Evolutionary conservation across 2,329 filamentous ascomycete genomes (phyloP).

Genomic region (Colletotrichum camelliae): DNA sequence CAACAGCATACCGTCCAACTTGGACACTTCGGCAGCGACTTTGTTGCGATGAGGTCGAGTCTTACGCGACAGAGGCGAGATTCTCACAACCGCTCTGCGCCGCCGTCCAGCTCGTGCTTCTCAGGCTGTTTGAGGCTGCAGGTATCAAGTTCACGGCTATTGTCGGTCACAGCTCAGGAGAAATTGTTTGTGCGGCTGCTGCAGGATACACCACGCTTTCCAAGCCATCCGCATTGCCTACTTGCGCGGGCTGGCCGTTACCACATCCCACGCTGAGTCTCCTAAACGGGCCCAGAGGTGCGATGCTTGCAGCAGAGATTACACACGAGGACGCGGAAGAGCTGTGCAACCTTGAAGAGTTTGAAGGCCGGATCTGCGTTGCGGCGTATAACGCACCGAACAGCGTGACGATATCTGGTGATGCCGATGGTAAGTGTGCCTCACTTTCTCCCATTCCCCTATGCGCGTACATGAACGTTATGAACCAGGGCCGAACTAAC

Average conservation of each 20-base stretch:
- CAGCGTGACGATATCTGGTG: conserved; percentile 31
- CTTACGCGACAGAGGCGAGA: conserved; percentile 25
- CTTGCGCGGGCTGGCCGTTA: conserved; percentile 42
- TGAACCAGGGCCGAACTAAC: background rate
- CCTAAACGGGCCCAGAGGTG: conserved; percentile 10
- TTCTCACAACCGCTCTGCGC: conserved; percentile 37
- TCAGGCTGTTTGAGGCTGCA: conserved; percentile 30
- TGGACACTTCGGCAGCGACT: conserved; percentile 32
- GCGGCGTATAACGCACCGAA: conserved; percentile 27
- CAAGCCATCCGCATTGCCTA: conserved; percentile 52
- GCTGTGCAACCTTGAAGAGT: conserved; percentile 5
- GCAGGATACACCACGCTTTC: conserved; percentile 43
- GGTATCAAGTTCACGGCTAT: conserved; percentile 40
- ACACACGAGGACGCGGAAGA: conserved; percentile 19
- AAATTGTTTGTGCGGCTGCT: conserved; percentile 56
- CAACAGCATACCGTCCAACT: conserved; percentile 25
- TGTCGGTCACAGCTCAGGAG: conserved; percentile 54
- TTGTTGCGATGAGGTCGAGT: background rate
- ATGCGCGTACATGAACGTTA: background rate
- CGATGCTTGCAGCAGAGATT: conserved; percentile 29
- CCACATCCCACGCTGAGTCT: background rate
- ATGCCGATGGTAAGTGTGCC: conserved; percentile 23
- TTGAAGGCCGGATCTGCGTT: conserved; percentile 23
- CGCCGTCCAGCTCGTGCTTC: conserved; percentile 32
- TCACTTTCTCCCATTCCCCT: background rate